A percentile compares a stretch with the other conserved stretches of the same genome.
Evolutionary conservation across 1,139 yeast genomes (phyloP).

Genomic region (Suhomyces anneliseae): DNA sequence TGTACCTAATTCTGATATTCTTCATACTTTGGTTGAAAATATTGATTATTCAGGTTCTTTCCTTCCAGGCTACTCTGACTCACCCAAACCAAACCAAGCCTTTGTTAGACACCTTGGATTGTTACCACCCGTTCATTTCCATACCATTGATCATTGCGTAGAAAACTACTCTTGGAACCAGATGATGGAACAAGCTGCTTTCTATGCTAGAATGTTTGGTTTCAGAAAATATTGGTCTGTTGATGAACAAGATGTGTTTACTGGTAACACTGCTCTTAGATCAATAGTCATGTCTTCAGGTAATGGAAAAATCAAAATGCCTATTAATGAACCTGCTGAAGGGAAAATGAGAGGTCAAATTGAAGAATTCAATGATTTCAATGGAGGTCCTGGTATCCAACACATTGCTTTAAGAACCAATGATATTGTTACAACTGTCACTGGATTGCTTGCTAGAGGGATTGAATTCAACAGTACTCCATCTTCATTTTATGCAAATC

Average conservation of each 20-base stretch:
- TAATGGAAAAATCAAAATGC: slow-evolving; percentile 70
- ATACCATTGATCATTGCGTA: slow-evolving; percentile 71
- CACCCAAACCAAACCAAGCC: slow-evolving; percentile 4
- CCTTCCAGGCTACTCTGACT: slow-evolving; percentile 53
- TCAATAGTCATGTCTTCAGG: slow-evolving; percentile 77
- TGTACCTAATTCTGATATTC: slow-evolving; percentile 61
- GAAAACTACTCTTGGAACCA: slow-evolving; percentile 73
- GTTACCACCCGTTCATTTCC: slow-evolving; percentile 38
- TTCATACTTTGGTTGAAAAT: slow-evolving; percentile 65
- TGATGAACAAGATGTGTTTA: slow-evolving; percentile 70
- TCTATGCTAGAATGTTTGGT: slow-evolving; percentile 64
- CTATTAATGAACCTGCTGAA: slow-evolving; percentile 79
- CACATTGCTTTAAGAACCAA: slow-evolving; percentile 70
- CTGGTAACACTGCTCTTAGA: slow-evolving; percentile 65
- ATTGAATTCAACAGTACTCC: slow-evolving; percentile 68
- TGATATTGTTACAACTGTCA: slow-evolving; percentile 60
- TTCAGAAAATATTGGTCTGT: slow-evolving; percentile 83
- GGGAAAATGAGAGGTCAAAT: slow-evolving; percentile 71
- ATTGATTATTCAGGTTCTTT: slow-evolving; percentile 48
- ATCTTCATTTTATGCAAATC: slow-evolving; percentile 50
- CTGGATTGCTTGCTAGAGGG: slow-evolving; percentile 55
- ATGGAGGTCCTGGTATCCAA: slow-evolving; percentile 82
- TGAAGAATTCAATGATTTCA: slow-evolving; percentile 74
- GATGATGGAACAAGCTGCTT: slow-evolving; percentile 57
- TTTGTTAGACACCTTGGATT: slow-evolving; percentile 11